These are phyloP conservation scores for Phytophthora pluvialis DNA, from an alignment of 352 stramenopile genomes.

Conservation along the genomic window DNA sequence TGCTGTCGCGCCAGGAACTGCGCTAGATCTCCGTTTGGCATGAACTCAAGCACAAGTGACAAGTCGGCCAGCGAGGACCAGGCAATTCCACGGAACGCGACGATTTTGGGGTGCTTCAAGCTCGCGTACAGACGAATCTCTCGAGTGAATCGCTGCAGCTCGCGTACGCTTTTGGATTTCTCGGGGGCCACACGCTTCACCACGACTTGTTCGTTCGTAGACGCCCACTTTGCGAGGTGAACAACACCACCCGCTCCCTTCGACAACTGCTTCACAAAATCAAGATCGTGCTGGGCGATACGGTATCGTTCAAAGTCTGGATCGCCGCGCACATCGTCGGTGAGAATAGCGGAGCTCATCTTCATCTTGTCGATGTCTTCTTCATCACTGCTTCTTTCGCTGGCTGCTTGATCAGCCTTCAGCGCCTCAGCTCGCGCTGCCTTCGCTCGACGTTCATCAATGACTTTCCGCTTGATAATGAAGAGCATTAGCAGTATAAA, in stretches of 20 bases:
- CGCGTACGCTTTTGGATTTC: conserved; percentile 46
- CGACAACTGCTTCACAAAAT: conserved; percentile 40
- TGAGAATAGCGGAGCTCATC: conserved; percentile 33
- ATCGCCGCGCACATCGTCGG: conserved; percentile 62
- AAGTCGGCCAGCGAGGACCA: conserved; percentile 56
- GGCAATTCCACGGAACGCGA: conserved; percentile 51
- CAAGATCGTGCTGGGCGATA: conserved; percentile 54
- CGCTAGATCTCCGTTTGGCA: conserved; percentile 52
- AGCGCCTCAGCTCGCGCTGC: conserved; percentile 22
- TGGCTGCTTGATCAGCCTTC: conserved; percentile 18
- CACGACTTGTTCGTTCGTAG: conserved; percentile 42
- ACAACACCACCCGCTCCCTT: conserved; percentile 68
- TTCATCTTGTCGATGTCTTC: conserved; percentile 36
- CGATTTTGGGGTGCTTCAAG: conserved; percentile 58
- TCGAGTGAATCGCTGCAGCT: conserved; percentile 53
- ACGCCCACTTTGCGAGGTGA: conserved; percentile 42
- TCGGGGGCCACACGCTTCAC: conserved; percentile 60
- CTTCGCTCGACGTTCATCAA: conserved; percentile 34
- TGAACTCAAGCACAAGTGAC: conserved; percentile 56
- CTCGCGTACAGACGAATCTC: conserved; percentile 60
- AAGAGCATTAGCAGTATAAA: conserved; percentile 32
- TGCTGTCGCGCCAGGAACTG: conserved; percentile 35
- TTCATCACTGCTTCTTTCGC: conserved; percentile 24
- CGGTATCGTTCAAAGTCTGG: conserved; percentile 51
- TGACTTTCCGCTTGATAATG: conserved; percentile 35